Evolutionary conservation across 371 early-diverging fungal genomes (phyloP).

Genomic region (Circinella minor): DNA sequence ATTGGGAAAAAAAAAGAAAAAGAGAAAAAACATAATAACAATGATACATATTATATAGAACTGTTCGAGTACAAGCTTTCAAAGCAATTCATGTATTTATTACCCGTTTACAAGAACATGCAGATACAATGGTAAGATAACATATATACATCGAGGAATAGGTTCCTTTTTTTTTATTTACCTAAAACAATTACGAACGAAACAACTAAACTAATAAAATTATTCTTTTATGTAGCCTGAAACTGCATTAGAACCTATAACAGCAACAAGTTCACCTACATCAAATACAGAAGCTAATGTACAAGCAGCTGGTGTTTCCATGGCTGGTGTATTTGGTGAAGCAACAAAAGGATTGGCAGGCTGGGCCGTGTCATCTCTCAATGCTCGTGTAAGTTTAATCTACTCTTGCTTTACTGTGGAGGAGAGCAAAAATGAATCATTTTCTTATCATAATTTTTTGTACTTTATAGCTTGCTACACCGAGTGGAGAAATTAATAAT

Average conservation of each 20-base stretch:
- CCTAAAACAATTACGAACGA: too few species aligned
- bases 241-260: slow-evolving; percentile 43
- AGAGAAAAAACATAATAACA: too few species aligned
- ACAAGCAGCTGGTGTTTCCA: slow-evolving; percentile 25
- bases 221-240: slow-evolving; percentile 49
- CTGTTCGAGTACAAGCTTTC: slow-evolving; percentile 84
- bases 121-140: slow-evolving; percentile 68
- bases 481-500: slow-evolving; percentile 45
- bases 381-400: slow-evolving; percentile 37
- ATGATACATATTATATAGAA: slow-evolving; percentile 31
- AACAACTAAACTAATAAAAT: neutral
- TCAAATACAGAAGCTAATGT: slow-evolving; percentile 17
- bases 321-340: slow-evolving; percentile 48
- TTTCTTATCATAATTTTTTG: neutral
- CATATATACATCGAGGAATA: too few species aligned
- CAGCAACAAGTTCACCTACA: slow-evolving; percentile 17
- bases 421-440: too few species aligned
- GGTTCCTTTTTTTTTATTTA: too few species aligned
- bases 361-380: slow-evolving; percentile 56
- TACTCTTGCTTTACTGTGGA: too few species aligned
- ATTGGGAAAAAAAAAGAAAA: neutral
- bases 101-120: slow-evolving; percentile 65
- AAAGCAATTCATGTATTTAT: slow-evolving; percentile 72
- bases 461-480: slow-evolving; percentile 31
- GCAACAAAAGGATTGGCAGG: slow-evolving; percentile 55